phyloP scores from a whole-genome alignment of 116 monocot species.

The Phalaenopsis hybrid region DNA sequence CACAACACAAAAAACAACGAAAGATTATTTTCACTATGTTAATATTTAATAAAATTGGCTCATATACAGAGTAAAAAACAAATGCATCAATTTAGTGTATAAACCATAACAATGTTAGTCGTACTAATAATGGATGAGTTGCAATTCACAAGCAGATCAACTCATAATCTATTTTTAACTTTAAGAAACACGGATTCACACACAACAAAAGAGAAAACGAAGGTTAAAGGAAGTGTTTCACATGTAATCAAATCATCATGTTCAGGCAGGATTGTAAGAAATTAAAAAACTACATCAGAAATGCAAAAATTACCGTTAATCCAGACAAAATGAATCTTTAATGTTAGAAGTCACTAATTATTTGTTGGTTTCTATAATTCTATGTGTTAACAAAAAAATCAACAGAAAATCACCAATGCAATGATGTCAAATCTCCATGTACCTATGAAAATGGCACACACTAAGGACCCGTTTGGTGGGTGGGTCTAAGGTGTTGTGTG shows the following conservation, averaged over 20 bases:
- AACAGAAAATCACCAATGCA: too few relatives aligned
- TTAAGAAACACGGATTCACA: neutral
- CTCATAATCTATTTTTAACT: neutral
- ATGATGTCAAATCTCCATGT: too few relatives aligned
- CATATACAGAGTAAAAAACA: neutral
- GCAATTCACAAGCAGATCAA: neutral
- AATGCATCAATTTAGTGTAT: too few relatives aligned
- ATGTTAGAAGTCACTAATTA: neutral
- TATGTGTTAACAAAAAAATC: neutral
- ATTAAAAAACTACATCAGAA: neutral
- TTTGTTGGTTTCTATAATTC: neutral
- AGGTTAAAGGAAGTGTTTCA: neutral
- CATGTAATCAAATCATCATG: neutral
- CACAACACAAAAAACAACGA: neutral
- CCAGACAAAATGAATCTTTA: neutral
- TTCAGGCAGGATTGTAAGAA: neutral
- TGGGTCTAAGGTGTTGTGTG: too few relatives aligned
- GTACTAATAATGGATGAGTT: neutral
- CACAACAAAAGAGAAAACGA: neutral
- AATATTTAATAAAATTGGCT: neutral
- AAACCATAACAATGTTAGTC: too few relatives aligned
- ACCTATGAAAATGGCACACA: too few relatives aligned
- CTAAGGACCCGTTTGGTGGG: too few relatives aligned
- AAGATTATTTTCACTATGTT: neutral
- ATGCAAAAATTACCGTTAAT: neutral